Evolutionary conservation across 257 asterid genomes (phyloP).

Genomic region (Gynochthodes officinalis): DNA sequence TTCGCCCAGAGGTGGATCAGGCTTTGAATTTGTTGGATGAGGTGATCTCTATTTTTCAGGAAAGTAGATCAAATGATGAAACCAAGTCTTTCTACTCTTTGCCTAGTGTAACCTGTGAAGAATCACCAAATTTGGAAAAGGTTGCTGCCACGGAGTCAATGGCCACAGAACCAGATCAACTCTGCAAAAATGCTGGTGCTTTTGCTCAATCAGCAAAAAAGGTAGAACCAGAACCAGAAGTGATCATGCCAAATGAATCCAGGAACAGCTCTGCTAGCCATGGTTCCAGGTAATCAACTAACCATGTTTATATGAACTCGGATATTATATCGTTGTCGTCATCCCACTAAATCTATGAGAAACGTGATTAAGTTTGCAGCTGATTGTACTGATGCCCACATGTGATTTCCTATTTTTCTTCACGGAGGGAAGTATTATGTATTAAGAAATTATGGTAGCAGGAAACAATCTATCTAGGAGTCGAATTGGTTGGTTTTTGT

Average conservation of each 20-base stretch:
- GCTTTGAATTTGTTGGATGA: slow-evolving; percentile 64
- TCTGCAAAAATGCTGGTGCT: slow-evolving; percentile 13
- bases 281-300: slow-evolving; percentile 53
- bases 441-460: not conserved
- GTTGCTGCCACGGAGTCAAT: slow-evolving; percentile 22
- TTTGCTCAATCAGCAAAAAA: slow-evolving; percentile 18
- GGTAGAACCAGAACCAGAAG: slow-evolving; percentile 31
- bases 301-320: not conserved
- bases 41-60: slow-evolving; percentile 51
- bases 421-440: not conserved
- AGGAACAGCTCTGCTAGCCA: slow-evolving; percentile 49
- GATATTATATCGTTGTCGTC: not conserved
- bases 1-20: slow-evolving; percentile 37
- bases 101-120: slow-evolving; percentile 12
- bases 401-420: not conserved
- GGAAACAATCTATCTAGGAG: not conserved
- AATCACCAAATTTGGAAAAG: slow-evolving; percentile 17
- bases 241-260: slow-evolving; percentile 27
- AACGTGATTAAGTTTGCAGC: not conserved
- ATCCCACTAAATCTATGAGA: not conserved
- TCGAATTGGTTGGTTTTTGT: not conserved
- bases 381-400: not conserved
- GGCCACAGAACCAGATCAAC: slow-evolving; percentile 30
- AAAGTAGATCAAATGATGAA: slow-evolving; percentile 24
- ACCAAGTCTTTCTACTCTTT: slow-evolving; percentile 11